Evolutionary conservation across 192 early-diverging fungal species (phyloP), one percentile per base, ranked within the genome.

Genomic region (Rhizophagus sp.): DNA sequence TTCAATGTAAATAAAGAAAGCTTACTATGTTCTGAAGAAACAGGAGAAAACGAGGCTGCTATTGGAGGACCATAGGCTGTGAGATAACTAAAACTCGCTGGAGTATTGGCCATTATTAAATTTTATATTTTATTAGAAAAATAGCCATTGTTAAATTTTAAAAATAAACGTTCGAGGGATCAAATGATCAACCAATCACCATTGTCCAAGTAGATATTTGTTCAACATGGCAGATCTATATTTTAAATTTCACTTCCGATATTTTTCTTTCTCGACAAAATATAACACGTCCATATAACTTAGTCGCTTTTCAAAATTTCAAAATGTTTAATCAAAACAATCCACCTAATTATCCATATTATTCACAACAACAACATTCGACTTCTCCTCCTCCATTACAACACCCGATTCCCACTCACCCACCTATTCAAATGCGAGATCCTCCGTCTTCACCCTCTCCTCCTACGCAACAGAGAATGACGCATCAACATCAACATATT

Each of bases 351-450:
- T 57, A 57, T 57, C 0, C 17, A 19, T 57, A 41, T 22, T 70
- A 70, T 70, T 41, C 33, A 22, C 82, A 34, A 24, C 70, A 77
- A 41, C 79, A 81, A 64, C 78, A 81, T 24, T 70, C 82, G 72
- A 27, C 69, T 9, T 90, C 89, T 25, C 89, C 89, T 52, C 89
- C 89, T 62, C 89, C 89, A 50, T 81, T 90, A 8, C 88, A 89
- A 73, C 89, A 90, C 81, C 89, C 89, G 22, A 87, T 90, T 4
- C 89, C 89, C 41, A 85, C 85, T 44, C 89, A 89, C 82, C 89
- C 89, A 39, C 89, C 89, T 50, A 87, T 90, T 62, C 86, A 86
- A 75, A 87, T 87, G 83, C 84, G 85, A 33, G 85, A 86, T 68
- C 85, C 82, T 34, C 79, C 78, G 27, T 75, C 85, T 27, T 73